phyloP scores from a whole-genome alignment of 23 red algal genomes.

The Agarophyton chilense region DNA sequence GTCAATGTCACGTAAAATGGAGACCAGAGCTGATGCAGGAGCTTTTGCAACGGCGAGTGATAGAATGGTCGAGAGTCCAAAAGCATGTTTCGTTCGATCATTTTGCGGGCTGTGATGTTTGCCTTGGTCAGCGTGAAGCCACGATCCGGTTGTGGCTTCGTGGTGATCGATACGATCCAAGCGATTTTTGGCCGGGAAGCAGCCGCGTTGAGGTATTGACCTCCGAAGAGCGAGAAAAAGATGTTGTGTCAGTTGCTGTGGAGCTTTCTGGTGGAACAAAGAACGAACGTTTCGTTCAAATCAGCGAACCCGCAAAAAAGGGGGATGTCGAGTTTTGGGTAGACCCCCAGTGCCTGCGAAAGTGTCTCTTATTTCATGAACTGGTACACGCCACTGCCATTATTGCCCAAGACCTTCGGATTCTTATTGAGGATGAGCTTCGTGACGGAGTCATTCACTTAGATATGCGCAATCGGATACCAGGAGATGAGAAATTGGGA shows the following conservation, averaged over 20 bases:
- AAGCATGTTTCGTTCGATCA: slow-evolving; percentile 18
- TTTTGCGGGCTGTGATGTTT: slow-evolving; percentile 29
- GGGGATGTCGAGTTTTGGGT: slow-evolving; percentile 28
- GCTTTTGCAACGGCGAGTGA: slow-evolving; percentile 6
- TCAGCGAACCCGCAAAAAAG: neutral
- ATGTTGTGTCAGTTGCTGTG: neutral
- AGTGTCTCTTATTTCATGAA: slow-evolving; percentile 48
- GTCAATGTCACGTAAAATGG: slow-evolving; percentile 36
- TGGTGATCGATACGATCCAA: slow-evolving; percentile 6
- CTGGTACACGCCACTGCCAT: slow-evolving; percentile 29
- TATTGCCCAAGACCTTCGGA: slow-evolving; percentile 1
- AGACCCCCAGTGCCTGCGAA: slow-evolving; percentile 40
- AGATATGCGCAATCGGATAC: slow-evolving; percentile 1
- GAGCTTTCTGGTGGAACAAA: neutral
- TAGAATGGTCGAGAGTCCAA: slow-evolving; percentile 14
- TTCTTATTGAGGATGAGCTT: slow-evolving; percentile 35
- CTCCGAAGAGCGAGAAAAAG: neutral
- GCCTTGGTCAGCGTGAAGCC: slow-evolving; percentile 14
- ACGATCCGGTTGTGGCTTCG: neutral
- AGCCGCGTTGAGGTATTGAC: slow-evolving; percentile 20
- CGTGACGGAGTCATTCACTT: slow-evolving; percentile 25
- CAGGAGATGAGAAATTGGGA: neutral
- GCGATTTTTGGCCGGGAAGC: slow-evolving; percentile 41
- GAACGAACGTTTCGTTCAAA: neutral
- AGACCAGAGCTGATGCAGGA: slow-evolving; percentile 5